Evolutionary conservation across 768 basidiomycete genomes (phyloP), one percentile per base, ranked within the genome.

Genomic region (Russula emetica): DNA sequence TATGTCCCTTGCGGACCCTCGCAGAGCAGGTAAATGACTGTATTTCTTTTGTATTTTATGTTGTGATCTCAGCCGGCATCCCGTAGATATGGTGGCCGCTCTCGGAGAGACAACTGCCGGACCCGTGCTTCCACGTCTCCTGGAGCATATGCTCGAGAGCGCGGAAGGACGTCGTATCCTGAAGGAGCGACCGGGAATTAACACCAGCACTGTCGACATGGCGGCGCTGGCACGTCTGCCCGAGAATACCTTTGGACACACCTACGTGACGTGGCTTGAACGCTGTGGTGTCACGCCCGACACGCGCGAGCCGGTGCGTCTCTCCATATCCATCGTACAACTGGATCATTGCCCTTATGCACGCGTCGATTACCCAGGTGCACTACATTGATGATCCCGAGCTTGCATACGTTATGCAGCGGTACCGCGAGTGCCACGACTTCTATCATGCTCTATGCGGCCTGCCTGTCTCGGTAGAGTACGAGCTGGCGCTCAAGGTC

Each of bases 361-460:
- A 60, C 26, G 61, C 22, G 24, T 59, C 64, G 30, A 42, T 11
- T 36, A 9, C 62, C 11, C 70, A 98, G 95, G 95, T 97, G 7
- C 91, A 88, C 68, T 98, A 98, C 71, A 88, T 98, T 61, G 84
- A 90, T 71, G 93, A 98, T 71, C 94, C 94, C 2, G 95, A 97
- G 71, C 83, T 97, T 13, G 97, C 97, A 28, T 98, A 97, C 74
- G 91, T 98, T 60, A 93, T 99, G 90, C 92, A 95, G 69, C 88
- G 96, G 56, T 99, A 98, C 74, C 88, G 96, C 28, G 95, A 99
- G 77, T 96, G 90, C 67, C 97, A 99, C 75, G 96, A 99, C 76
- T 88, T 98, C 69, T 97, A 98, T 72, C 97, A 99, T 72, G 92
- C 91, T 70, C 82, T 98, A 64, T 86, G 86, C 77, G 85, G 85